phyloP scores from a whole-genome alignment of 768 basidiomycete species.

The Xerocomus brunneocitrinus region DNA sequence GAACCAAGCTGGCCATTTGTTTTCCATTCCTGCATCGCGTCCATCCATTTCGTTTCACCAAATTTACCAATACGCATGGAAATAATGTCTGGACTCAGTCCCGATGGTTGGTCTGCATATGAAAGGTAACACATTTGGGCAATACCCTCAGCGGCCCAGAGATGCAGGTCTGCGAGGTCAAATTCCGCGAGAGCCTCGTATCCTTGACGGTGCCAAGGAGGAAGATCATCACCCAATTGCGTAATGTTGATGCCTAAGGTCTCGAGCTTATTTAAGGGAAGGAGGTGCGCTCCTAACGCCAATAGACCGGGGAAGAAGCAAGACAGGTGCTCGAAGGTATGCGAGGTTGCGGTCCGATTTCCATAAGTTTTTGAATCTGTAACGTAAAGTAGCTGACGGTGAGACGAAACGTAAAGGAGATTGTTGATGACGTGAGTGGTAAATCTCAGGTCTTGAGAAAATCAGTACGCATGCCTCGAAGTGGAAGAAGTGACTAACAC shows the following conservation, averaged over 20 bases:
- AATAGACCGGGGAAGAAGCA: slow-evolving; percentile 77
- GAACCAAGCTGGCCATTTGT: slow-evolving; percentile 39
- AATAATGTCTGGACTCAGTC: slow-evolving; percentile 63
- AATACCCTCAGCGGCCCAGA: slow-evolving; percentile 74
- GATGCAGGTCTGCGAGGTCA: slow-evolving; percentile 58
- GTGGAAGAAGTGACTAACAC: slow-evolving; percentile 43
- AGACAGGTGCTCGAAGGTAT: slow-evolving; percentile 66
- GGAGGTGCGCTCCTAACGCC: slow-evolving; percentile 62
- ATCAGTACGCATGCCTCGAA: slow-evolving; percentile 3
- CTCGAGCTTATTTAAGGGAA: slow-evolving; percentile 52
- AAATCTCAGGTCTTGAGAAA: slow-evolving; percentile 48
- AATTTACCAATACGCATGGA: slow-evolving; percentile 25
- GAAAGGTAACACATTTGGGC: slow-evolving; percentile 66
- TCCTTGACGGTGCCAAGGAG: slow-evolving; percentile 21
- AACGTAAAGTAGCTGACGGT: slow-evolving; percentile 62
- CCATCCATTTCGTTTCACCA: slow-evolving; percentile 25
- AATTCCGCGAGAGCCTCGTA: slow-evolving; percentile 40
- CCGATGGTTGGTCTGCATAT: slow-evolving; percentile 67
- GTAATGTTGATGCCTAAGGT: slow-evolving; percentile 44
- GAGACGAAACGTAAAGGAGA: slow-evolving; percentile 63
- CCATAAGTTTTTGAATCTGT: slow-evolving; percentile 43
- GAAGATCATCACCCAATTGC: slow-evolving; percentile 30
- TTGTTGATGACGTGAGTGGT: slow-evolving; percentile 60
- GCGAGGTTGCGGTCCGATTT: slow-evolving; percentile 35
- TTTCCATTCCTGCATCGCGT: slow-evolving; percentile 45